A percentile compares a stretch with the other conserved stretches of the same genome.
Evolutionary conservation across 139 green algal genomes (phyloP).

Genomic region (Micromonas commoda): DNA sequence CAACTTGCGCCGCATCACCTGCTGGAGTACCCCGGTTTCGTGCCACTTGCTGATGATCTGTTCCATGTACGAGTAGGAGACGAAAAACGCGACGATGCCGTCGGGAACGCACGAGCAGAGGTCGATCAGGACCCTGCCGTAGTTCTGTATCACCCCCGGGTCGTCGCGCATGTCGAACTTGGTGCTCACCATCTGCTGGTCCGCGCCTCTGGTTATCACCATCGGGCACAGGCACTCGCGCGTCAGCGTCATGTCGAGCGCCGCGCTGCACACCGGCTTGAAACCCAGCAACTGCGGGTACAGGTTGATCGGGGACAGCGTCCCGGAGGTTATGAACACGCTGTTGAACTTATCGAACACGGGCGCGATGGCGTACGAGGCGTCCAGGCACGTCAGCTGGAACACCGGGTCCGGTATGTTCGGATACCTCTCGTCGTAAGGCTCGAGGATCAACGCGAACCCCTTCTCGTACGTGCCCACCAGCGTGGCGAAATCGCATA

Average conservation of each 20-base stretch:
- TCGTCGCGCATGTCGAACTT: constrained; percentile 78
- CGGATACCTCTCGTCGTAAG: constrained; percentile 90
- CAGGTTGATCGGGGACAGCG: constrained; percentile 90
- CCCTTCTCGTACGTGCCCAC: constrained; percentile 86
- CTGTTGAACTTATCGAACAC: constrained; percentile 89
- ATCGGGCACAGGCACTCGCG: constrained; percentile 94
- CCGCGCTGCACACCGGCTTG: constrained; percentile 72
- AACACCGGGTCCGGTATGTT: constrained; percentile 89
- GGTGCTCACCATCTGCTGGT: constrained; percentile 86
- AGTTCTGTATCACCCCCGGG: constrained; percentile 68
- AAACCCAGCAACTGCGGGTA: constrained; percentile 96
- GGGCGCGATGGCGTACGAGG: constrained; percentile 85
- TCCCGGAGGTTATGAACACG: constrained; percentile 96
- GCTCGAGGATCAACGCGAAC: constrained; percentile 97
- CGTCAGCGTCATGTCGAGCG: constrained; percentile 90
- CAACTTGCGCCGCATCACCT: constrained; percentile 92
- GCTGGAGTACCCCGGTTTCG: constrained; percentile 86
- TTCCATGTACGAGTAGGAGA: constrained; percentile 98
- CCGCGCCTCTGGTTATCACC: constrained; percentile 79
- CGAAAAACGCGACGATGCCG: constrained; percentile 95
- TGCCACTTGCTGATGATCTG: constrained; percentile 85
- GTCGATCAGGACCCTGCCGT: constrained; percentile 87
- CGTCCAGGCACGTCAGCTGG: constrained; percentile 90
- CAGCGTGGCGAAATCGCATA: constrained; percentile 96
- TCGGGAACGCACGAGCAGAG: constrained; percentile 82